Evolutionary conservation across 805 yeast genomes (phyloP).

Genomic region (Cyberlindnera bimundalis): DNA sequence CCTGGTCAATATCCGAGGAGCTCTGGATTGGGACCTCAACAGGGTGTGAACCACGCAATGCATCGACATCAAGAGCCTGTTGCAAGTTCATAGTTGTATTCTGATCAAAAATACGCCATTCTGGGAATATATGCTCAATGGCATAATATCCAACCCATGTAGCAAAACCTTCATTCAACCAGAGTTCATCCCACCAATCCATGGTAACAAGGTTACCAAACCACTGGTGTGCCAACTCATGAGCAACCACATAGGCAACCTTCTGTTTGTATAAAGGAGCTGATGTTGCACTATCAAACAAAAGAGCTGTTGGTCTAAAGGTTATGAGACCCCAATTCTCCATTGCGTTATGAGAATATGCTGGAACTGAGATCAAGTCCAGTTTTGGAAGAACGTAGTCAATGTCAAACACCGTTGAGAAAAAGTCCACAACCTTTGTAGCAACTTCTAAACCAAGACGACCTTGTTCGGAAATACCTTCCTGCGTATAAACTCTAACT

Average conservation of each 20-base stretch:
- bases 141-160: constrained; percentile 89
- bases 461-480: constrained; percentile 70
- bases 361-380: constrained; percentile 78
- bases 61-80: constrained; percentile 68
- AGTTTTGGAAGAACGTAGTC: constrained; percentile 78
- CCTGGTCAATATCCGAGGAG: constrained; percentile 78
- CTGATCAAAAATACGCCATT: constrained; percentile 80
- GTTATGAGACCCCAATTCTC: constrained; percentile 83
- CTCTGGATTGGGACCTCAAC: constrained; percentile 77
- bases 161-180: constrained; percentile 88
- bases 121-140: constrained; percentile 67
- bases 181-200: constrained; percentile 91
- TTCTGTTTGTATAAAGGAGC: constrained; percentile 59
- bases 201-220: constrained; percentile 85
- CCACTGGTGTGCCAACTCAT: constrained; percentile 91
- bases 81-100: constrained; percentile 72
- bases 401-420: constrained; percentile 67
- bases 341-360: constrained; percentile 85
- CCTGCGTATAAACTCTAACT: constrained; percentile 78
- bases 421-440: constrained; percentile 68
- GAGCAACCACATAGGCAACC: constrained; percentile 82
- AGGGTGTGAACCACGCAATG: constrained; percentile 79
- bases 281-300: constrained; percentile 66
- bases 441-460: constrained; percentile 69
- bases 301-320: constrained; percentile 72